Base-by-base conservation (phyloP, 805 yeast genomes). In the Candida methanosorbosa region DNA sequence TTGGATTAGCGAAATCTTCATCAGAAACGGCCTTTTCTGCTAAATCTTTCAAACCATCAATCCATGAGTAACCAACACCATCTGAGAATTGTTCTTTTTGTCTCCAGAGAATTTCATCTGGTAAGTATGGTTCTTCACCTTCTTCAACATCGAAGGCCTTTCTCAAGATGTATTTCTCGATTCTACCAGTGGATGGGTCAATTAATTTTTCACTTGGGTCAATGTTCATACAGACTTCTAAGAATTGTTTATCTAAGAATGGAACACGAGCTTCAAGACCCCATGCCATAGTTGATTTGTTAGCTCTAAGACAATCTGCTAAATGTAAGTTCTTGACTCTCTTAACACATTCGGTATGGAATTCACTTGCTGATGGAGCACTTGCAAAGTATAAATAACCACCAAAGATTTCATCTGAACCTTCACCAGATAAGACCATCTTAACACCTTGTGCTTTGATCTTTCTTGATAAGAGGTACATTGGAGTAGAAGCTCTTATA, bases 251-350 rank as follows among this genome's bases (percentile, higher is more conserved):
- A 67, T 92, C 99, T 66, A 92, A 75, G 83, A 92, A 92, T 48
- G 99, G 99, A 48, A 92, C 98, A 68, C 99, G 83, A 42, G 98
- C 98, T 69, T 92, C 99, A 45, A 92, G 75, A 63, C 99, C 99
- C 99, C 99, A 92, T 29, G 99, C 97, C 96, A 92, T 85, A 39
- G 99, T 92, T 23, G 97, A 88, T 68, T 92, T 92, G 83, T 92
- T 92, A 45, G 99, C 99, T 65, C 99, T 81, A 59, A 92, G 69
- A 70, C 97, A 90, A 69, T 92, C 99, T 42, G 97, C 86, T 49
- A 78, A 78, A 64, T 92, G 96, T 65, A 92, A 73, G 90, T 92
- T 88, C 73, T 92, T 86, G 51, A 92, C 97, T 63, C 99, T 77
- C 68, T 81, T 72, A 43, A 92, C 95, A 65, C 94, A 83, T 69